Conservation (phyloP, 306 rosid species). For the Echinosophora koreensis region DNA sequence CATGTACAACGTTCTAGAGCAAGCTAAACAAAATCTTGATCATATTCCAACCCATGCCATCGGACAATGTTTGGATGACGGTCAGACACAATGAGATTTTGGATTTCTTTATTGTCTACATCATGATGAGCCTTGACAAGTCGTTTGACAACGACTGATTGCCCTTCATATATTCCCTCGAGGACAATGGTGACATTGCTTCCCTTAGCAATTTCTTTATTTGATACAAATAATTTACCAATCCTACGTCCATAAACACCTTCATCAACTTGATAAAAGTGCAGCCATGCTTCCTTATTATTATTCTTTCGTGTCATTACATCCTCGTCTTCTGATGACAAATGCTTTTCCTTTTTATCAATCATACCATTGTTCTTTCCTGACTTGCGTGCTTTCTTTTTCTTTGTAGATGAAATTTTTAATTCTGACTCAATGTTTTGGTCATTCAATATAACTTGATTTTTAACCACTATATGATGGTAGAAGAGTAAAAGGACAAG, state of each 20-base stretch:
- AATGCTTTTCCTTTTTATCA: conserved; percentile 49
- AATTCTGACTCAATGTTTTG: conserved; percentile 48
- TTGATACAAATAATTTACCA: conserved; percentile 72
- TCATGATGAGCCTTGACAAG: conserved; percentile 83
- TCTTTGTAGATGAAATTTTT: conserved; percentile 57
- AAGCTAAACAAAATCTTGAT: too few relatives aligned
- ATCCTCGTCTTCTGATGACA: conserved; percentile 50
- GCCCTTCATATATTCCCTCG: conserved; percentile 80
- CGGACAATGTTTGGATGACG: conserved; percentile 81
- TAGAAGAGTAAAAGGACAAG: conserved; percentile 40
- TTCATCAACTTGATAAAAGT: conserved; percentile 46
- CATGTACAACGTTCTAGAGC: too few relatives aligned
- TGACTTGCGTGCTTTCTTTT: conserved; percentile 57
- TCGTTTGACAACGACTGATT: conserved; percentile 89
- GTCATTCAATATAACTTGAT: conserved; percentile 36
- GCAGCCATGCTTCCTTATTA: conserved; percentile 41
- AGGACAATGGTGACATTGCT: conserved; percentile 88
- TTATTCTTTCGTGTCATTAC: conserved; percentile 20
- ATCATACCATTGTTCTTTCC: conserved; percentile 47
- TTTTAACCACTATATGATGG: conserved; percentile 40
- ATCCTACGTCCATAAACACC: conserved; percentile 51
- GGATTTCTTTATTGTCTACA: conserved; percentile 76
- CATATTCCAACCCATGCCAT: conserved; percentile 85
- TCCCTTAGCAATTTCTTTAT: conserved; percentile 81
- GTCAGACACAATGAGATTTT: conserved; percentile 82